Evolutionary conservation across 225 moss, liverwort and hornwort species (phyloP).

Genomic region (Climacium dendroides): DNA sequence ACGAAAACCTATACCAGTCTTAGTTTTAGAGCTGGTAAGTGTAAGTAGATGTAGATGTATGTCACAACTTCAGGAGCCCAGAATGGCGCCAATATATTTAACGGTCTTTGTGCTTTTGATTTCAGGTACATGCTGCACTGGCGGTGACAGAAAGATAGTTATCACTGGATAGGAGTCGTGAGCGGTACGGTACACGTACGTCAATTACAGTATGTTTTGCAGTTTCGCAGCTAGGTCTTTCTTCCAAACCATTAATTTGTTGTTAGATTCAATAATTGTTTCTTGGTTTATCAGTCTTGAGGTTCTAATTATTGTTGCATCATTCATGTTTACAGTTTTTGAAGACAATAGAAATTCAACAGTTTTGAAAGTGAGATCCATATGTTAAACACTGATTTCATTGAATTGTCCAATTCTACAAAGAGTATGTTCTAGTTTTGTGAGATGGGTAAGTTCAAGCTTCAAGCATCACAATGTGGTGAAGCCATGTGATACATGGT

Average conservation of each 20-base stretch:
- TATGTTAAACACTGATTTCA: neutral
- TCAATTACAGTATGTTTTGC: neutral
- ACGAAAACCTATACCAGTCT: neutral
- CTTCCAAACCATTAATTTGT: neutral
- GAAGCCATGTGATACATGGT: neutral
- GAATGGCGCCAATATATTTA: neutral
- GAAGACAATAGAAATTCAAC: neutral
- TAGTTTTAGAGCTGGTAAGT: neutral
- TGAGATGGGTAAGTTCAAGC: conserved; percentile 9
- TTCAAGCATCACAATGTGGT: conserved; percentile 39
- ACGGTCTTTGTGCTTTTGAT: neutral
- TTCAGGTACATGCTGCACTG: neutral
- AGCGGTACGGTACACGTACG: too few relatives aligned
- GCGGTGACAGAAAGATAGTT: neutral
- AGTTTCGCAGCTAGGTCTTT: neutral
- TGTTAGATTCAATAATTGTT: neutral
- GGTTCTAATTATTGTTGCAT: neutral
- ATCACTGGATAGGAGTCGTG: neutral
- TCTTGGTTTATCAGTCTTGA: too few relatives aligned
- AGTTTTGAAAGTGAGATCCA: neutral
- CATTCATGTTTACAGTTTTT: neutral
- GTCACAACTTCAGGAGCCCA: neutral
- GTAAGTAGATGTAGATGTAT: neutral
- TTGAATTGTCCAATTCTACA: neutral
- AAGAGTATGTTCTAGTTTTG: neutral